Base-by-base conservation (phyloP, 2,329 filamentous ascomycete species). In the Moelleriella libera region DNA sequence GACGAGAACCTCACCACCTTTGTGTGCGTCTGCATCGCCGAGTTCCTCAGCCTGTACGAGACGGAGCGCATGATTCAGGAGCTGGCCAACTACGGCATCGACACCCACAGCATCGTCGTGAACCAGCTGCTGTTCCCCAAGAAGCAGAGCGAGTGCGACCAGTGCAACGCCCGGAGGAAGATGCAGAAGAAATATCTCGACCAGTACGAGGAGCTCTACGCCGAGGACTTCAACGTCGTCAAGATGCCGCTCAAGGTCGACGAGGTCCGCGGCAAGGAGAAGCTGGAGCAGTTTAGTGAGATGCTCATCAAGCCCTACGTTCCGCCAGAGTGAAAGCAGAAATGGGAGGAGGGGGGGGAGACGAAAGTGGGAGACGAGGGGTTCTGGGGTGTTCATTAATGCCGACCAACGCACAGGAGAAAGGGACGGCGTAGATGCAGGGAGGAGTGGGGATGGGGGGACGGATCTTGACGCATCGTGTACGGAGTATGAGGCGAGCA, bases 181-280 rank as follows among this genome's bases (percentile, higher is more conserved):
- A 98, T 98, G 92, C 92, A 98, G 74, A 92, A 88, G 74, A 98
- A 98, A 72, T 98, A 98, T 63, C 75, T 98, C 42, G 89, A 97
- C 62, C 90, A 98, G 74, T 97, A 97, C 59, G 89, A 94, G 68
- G 92, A 98, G 71, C 70, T 98, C 50, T 98, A 98, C 63, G 89
- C 96, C 61, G 92, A 98, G 66, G 66, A 68, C 51, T 98, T 98
- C 71, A 95, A 98, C 63, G 89, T 98, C 40, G 90, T 98, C 56
- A 90, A 90, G 74, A 97, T 98, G 89, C 92, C 92, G 39, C 68
- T 98, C 59, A 69, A 98, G 50, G 87, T 94, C 1, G 90, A 98
- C 65, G 92, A 98, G 70, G 89, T 98, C 8, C 75, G 92, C 58
- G 92, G 92, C 43, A 95, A 94, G 74, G 90, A 97, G 61, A 90